phyloP scores from a whole-genome alignment of 805 yeast species.

The Yarrowia porcina region DNA sequence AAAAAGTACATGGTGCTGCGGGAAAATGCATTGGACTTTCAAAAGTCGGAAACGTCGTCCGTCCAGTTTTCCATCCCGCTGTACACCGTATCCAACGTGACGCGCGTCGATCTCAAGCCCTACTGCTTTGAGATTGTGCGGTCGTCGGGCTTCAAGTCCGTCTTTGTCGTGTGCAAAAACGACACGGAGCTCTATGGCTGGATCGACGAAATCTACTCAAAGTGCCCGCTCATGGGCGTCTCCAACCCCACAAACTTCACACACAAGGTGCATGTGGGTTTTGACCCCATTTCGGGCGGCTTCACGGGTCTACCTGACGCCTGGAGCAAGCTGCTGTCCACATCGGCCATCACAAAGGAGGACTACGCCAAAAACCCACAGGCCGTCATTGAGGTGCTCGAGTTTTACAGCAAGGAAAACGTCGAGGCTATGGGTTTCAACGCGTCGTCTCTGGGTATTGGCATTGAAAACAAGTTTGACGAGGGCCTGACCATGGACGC shows the following conservation, averaged over 20 bases:
- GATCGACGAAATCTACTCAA: conserved; percentile 73
- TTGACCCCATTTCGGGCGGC: conserved; percentile 77
- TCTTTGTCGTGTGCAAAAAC: conserved; percentile 70
- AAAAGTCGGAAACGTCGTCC: conserved; percentile 45
- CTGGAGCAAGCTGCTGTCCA: conserved; percentile 80
- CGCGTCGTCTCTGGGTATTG: conserved; percentile 14
- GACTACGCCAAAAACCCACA: conserved; percentile 92
- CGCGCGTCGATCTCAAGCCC: conserved; percentile 67
- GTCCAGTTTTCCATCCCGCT: conserved; percentile 47
- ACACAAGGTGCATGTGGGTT: conserved; percentile 93
- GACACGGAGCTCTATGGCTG: conserved; percentile 81
- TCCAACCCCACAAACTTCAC: conserved; percentile 93
- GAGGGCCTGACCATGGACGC: conserved; percentile 18
- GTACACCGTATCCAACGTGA: conserved; percentile 58
- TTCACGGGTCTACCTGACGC: conserved; percentile 90
- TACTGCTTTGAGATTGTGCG: conserved; percentile 73
- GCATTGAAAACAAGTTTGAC: conserved; percentile 16
- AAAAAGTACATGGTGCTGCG: conserved; percentile 75
- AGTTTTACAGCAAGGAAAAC: conserved; percentile 53
- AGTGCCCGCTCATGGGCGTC: conserved; percentile 50
- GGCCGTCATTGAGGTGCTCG: conserved; percentile 88
- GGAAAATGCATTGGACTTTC: conserved; percentile 71
- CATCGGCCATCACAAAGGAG: conserved; percentile 81
- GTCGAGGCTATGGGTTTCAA: conserved; percentile 30
- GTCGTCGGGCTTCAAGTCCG: conserved; percentile 49